Conservation (phyloP, 1,139 yeast genomes). For the Zygoascus hellenicus region DNA sequence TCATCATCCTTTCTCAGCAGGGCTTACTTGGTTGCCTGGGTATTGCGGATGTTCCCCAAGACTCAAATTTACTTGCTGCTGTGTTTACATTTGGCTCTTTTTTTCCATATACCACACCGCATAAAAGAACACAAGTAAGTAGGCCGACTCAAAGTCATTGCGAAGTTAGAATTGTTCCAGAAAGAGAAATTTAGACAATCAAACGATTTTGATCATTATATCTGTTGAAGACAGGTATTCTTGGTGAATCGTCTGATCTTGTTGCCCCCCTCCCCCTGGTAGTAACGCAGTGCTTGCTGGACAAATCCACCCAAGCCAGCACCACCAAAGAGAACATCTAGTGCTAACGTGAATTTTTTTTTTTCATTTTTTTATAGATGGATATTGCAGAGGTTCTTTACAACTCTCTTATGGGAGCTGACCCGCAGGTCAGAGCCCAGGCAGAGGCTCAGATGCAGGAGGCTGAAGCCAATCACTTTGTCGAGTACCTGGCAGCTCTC, state of each 20-base stretch:
- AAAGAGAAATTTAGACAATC: no score
- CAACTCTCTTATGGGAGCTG: slow-evolving; percentile 24
- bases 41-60: background rate
- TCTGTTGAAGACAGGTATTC: no score
- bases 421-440: slow-evolving; percentile 63
- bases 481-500: slow-evolving; percentile 62
- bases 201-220: no score
- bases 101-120: slow-evolving; percentile 6
- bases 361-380: background rate
- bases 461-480: slow-evolving; percentile 72
- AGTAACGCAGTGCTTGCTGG: no score
- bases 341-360: no score
- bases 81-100: slow-evolving; percentile 6
- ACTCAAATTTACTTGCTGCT: slow-evolving; percentile 7
- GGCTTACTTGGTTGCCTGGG: slow-evolving; percentile 2
- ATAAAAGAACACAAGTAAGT: slow-evolving; percentile 1
- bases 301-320: no score
- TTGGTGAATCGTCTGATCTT: no score
- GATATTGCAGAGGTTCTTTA: slow-evolving; percentile 2
- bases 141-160: background rate
- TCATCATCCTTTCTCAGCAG: background rate
- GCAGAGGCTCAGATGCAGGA: slow-evolving; percentile 77
- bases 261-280: no score
- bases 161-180: no score
- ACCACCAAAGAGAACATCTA: no score